Conservation (phyloP, 805 yeast species). For the Wickerhamomyces kurtzmanii region DNA sequence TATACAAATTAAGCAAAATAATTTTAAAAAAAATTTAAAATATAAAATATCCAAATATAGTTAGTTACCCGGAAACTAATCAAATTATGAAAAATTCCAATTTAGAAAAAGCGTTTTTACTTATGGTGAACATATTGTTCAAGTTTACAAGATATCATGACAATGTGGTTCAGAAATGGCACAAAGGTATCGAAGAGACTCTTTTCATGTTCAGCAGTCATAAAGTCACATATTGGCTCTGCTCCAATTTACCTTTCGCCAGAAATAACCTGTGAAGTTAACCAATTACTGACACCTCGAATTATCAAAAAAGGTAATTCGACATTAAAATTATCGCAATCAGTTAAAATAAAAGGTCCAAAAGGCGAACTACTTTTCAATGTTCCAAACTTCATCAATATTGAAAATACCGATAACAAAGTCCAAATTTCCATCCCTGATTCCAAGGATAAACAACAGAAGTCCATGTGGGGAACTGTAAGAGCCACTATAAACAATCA, state of each 20-base stretch:
- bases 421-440: slow-evolving; percentile 49
- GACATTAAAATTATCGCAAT: slow-evolving; percentile 44
- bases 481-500: slow-evolving; percentile 72
- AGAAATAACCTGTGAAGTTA: slow-evolving; percentile 41
- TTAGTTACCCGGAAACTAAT: no score
- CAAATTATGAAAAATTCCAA: no score
- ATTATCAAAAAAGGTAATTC: slow-evolving; percentile 59
- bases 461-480: slow-evolving; percentile 92
- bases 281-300: slow-evolving; percentile 44
- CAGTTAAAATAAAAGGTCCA: slow-evolving; percentile 65
- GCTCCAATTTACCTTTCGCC: slow-evolving; percentile 62
- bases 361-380: slow-evolving; percentile 55
- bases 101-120: no score
- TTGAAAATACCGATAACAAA: slow-evolving; percentile 28
- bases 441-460: slow-evolving; percentile 53
- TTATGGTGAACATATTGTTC: no score
- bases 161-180: no score
- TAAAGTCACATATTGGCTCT: slow-evolving; percentile 67
- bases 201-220: slow-evolving; percentile 21
- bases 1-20: no score
- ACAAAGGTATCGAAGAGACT: slow-evolving; percentile 19
- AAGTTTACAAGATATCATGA: no score
- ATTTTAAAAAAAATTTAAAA: no score
- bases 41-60: no score
- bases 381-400: slow-evolving; percentile 61